These are phyloP conservation scores for Rhodamnia rubescens DNA, from an alignment of 345 rosid species.

Conservation along the genomic window DNA sequence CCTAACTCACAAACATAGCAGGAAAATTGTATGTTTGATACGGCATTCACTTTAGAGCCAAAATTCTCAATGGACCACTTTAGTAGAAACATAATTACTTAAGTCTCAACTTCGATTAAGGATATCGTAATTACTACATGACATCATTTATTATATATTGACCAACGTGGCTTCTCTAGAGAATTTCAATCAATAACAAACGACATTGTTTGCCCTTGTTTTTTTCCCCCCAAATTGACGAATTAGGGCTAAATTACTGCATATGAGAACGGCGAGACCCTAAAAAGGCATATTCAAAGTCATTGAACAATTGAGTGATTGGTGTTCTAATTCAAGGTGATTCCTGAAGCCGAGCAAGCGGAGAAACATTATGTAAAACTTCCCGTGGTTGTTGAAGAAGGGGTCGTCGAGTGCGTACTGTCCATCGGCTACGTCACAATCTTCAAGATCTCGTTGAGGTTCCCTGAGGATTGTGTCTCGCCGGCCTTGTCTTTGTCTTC, in stretches of 20 bases:
- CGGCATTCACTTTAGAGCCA: rapidly evolving
- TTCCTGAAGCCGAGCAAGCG: too few relatives aligned
- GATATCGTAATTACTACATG: rapidly evolving
- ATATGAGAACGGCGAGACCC: not conserved
- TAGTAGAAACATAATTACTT: not conserved
- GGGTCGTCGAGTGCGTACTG: rapidly evolving
- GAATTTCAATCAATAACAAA: not conserved
- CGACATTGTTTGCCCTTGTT: rapidly evolving
- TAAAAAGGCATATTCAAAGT: not conserved
- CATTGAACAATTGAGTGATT: not conserved
- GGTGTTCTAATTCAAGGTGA: too few relatives aligned
- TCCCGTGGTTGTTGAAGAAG: not conserved
- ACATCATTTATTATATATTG: not conserved
- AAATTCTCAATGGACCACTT: rapidly evolving
- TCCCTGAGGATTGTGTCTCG: not conserved
- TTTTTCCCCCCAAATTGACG: not conserved
- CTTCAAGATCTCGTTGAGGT: not conserved
- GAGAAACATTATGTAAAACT: not conserved
- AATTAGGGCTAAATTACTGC: not conserved
- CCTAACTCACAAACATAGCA: not conserved
- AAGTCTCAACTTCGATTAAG: not conserved
- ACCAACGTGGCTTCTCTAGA: rapidly evolving
- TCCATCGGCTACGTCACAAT: not conserved
- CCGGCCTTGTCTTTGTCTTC: not conserved
- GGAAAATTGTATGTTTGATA: rapidly evolving